phyloP scores from a whole-genome alignment of 2,329 filamentous ascomycete species.

The Aureobasidium sp. region DNA sequence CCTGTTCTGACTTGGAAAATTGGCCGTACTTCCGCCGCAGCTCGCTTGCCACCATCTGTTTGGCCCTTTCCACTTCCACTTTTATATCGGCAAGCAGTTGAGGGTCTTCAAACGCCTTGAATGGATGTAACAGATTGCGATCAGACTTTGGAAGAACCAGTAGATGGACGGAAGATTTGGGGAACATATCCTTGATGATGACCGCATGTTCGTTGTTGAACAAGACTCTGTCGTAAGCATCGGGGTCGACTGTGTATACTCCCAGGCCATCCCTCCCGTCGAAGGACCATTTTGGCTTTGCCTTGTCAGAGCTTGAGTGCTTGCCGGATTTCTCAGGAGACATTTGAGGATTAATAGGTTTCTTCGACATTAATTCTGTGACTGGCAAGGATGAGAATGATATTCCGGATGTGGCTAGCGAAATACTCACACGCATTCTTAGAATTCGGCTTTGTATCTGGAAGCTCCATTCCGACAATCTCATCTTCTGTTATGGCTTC shows the following conservation, averaged over 20 bases:
- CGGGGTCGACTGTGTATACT: conserved; percentile 57
- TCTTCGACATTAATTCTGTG: conserved; percentile 39
- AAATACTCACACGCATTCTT: conserved; percentile 12
- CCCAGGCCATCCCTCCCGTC: conserved; percentile 53
- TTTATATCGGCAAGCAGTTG: conserved; percentile 58
- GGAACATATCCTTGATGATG: conserved; percentile 72
- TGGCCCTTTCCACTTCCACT: conserved; percentile 53
- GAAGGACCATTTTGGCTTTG: conserved; percentile 23
- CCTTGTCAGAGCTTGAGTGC: conserved; percentile 16
- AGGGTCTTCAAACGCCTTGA: conserved; percentile 63
- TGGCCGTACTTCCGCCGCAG: conserved; percentile 60
- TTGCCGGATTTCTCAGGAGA: conserved; percentile 11
- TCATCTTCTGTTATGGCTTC: conserved; percentile 15
- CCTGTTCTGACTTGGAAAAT: conserved; percentile 53
- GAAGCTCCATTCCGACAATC: conserved; percentile 13
- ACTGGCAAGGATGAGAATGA: conserved; percentile 24
- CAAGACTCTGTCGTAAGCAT: conserved; percentile 53
- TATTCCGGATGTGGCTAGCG: neutral
- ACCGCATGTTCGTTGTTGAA: conserved; percentile 62
- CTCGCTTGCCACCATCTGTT: conserved; percentile 61
- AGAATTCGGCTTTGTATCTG: neutral
- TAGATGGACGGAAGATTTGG: conserved; percentile 76
- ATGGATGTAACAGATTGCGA: conserved; percentile 60
- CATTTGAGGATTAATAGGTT: conserved; percentile 17
- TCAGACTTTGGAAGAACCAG: conserved; percentile 74